A percentile compares a stretch with the other conserved stretches of the same genome.
phyloP scores from a whole-genome alignment of 805 yeast genomes.

The Metschnikowia peoriensis region DNA sequence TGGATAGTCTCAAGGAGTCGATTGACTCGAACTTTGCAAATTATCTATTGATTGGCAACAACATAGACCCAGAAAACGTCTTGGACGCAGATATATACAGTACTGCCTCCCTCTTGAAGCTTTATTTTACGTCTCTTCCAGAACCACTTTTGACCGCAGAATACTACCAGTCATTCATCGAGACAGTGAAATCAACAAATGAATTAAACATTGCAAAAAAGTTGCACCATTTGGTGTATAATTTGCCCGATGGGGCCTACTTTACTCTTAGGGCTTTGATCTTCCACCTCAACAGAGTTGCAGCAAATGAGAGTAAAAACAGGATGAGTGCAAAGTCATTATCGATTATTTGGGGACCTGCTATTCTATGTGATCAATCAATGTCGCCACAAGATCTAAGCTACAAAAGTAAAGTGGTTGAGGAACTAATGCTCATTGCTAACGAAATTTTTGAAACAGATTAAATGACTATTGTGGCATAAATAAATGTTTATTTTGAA shows the following conservation, averaged over 20 bases:
- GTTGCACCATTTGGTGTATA: slow-evolving; percentile 83
- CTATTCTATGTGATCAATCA: slow-evolving; percentile 65
- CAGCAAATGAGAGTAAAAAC: slow-evolving; percentile 58
- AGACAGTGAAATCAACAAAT: slow-evolving; percentile 56
- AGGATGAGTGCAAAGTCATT: slow-evolving; percentile 81
- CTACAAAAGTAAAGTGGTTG: slow-evolving; percentile 73
- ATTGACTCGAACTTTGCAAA: slow-evolving; percentile 78
- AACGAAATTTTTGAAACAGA: slow-evolving; percentile 59
- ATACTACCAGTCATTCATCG: slow-evolving; percentile 60
- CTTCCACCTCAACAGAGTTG: slow-evolving; percentile 79
- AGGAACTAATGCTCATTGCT: slow-evolving; percentile 80
- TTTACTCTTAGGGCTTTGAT: slow-evolving; percentile 83
- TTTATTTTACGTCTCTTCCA: slow-evolving; percentile 80
- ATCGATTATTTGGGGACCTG: slow-evolving; percentile 95
- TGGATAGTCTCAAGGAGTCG: slow-evolving; percentile 67
- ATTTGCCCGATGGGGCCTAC: slow-evolving; percentile 91
- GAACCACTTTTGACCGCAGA: slow-evolving; percentile 77
- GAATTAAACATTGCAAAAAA: slow-evolving; percentile 58
- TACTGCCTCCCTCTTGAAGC: slow-evolving; percentile 84
- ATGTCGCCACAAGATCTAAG: slow-evolving; percentile 71
- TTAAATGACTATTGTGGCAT: not conserved
- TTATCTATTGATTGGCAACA: slow-evolving; percentile 41
- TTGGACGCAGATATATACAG: slow-evolving; percentile 81
- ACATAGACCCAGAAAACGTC: slow-evolving; percentile 41
- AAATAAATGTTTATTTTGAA: not conserved